Percentiles rank a stretch among this genome's conserved stretches.
These are phyloP conservation scores for Aegilops umbellulata DNA, from an alignment of 176 grass and related monocot species.

Conservation along the genomic window DNA sequence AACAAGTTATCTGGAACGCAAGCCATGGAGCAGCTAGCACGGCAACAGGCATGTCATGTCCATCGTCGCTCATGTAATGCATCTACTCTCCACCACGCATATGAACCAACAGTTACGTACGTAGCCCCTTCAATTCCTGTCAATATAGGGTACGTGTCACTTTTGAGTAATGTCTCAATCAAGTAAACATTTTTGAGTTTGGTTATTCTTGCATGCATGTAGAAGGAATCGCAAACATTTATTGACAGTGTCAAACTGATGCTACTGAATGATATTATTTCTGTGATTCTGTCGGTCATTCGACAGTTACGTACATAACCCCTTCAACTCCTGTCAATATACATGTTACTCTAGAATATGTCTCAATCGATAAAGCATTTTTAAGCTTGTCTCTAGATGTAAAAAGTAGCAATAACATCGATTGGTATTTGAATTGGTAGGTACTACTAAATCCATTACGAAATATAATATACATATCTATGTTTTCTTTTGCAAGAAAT, in stretches of 20 bases:
- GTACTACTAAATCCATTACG: no score
- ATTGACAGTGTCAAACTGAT: background rate
- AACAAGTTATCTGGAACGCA: constrained; percentile 37
- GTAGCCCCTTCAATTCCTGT: background rate
- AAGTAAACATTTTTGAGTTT: background rate
- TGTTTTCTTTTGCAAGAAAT: no score
- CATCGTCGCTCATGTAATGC: background rate
- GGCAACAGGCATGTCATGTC: background rate
- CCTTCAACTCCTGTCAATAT: background rate
- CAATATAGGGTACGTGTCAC: background rate
- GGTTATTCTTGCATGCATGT: no score
- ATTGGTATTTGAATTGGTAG: no score
- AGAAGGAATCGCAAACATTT: background rate
- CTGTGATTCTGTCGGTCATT: background rate
- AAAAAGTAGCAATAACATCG: no score
- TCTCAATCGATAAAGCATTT: background rate
- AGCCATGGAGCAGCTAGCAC: constrained; percentile 22
- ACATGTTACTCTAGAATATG: background rate
- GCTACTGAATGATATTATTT: background rate
- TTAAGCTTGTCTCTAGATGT: background rate
- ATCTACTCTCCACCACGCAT: background rate
- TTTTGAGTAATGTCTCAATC: background rate
- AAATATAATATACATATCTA: no score
- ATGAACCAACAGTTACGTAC: background rate
- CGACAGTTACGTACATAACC: background rate